Percentiles rank a stretch among this genome's conserved stretches.
phyloP scores from a whole-genome alignment of 2,329 filamentous ascomycete species.

The Alternaria conjuncta region DNA sequence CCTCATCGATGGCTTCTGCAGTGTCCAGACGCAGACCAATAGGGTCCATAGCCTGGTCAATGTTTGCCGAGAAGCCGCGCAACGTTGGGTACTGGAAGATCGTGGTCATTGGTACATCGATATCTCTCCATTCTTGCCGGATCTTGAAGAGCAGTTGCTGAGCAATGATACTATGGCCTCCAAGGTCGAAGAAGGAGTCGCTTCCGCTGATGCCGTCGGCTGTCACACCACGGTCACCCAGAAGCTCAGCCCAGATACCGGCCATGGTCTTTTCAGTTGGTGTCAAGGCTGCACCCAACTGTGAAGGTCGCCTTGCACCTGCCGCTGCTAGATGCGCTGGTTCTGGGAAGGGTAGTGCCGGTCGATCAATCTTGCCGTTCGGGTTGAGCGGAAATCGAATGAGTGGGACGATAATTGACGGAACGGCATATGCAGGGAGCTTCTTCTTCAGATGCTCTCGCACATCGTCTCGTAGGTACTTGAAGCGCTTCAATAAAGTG shows the following conservation, averaged over 20 bases:
- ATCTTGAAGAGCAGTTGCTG: constrained; percentile 80
- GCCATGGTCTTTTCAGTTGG: constrained; percentile 72
- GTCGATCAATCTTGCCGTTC: constrained; percentile 76
- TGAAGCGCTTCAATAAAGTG: constrained; percentile 65
- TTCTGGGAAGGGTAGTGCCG: constrained; percentile 81
- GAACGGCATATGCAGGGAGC: constrained; percentile 77
- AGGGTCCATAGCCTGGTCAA: constrained; percentile 59
- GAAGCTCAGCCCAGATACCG: constrained; percentile 74
- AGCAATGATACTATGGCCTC: constrained; percentile 80
- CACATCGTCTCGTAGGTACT: constrained; percentile 64
- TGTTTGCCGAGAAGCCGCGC: constrained; percentile 60
- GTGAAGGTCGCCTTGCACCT: constrained; percentile 54
- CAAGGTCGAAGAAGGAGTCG: constrained; percentile 77
- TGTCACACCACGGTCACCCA: constrained; percentile 65
- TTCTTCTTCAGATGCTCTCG: constrained; percentile 74
- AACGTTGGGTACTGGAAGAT: constrained; percentile 74
- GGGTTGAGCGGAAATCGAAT: constrained; percentile 72
- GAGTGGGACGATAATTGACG: constrained; percentile 75
- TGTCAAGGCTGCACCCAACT: constrained; percentile 55
- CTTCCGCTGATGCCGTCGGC: constrained; percentile 70
- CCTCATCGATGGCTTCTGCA: constrained; percentile 50
- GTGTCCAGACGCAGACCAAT: constrained; percentile 55
- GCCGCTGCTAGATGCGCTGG: constrained; percentile 68
- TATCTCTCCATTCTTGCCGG: constrained; percentile 65
- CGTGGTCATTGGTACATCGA: constrained; percentile 71